phyloP scores from a whole-genome alignment of 352 stramenopile genomes.

The Phytophthora citricola region DNA sequence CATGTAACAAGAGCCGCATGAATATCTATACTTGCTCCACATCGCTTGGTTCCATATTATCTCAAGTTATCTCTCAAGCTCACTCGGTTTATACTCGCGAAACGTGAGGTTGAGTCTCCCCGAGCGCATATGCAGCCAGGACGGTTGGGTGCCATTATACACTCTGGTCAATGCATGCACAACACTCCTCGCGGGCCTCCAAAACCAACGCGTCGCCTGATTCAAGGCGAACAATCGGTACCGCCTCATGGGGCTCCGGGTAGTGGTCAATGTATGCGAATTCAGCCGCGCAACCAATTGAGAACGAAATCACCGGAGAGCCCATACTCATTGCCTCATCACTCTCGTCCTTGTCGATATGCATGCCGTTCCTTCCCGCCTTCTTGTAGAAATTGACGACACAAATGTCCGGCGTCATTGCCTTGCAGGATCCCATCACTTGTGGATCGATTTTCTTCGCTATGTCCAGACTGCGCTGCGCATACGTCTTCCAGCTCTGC shows the following conservation, averaged over 20 bases:
- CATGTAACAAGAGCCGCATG: too few species aligned
- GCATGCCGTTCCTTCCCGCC: conserved; percentile 73
- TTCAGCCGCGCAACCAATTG: conserved; percentile 66
- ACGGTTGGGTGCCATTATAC: conserved; percentile 58
- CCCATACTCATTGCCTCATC: conserved; percentile 61
- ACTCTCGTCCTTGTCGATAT: conserved; percentile 80
- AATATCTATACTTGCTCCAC: too few species aligned
- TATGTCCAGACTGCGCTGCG: conserved; percentile 44
- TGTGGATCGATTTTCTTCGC: conserved; percentile 44
- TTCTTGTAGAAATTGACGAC: conserved; percentile 86
- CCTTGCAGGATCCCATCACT: conserved; percentile 56
- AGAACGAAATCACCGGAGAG: conserved; percentile 77
- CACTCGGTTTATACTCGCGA: conserved; percentile 62
- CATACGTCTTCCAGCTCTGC: conserved; percentile 38
- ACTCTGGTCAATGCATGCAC: conserved; percentile 75
- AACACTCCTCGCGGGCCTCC: conserved; percentile 59
- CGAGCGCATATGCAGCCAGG: conserved; percentile 62
- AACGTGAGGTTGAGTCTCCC: conserved; percentile 80
- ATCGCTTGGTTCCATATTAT: too few species aligned
- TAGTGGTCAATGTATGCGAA: conserved; percentile 80
- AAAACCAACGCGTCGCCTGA: conserved; percentile 77
- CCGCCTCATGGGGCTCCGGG: conserved; percentile 50
- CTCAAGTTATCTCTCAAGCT: conserved; percentile 16
- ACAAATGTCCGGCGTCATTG: conserved; percentile 66
- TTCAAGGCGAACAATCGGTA: conserved; percentile 68